A percentile compares a stretch with the other conserved stretches of the same genome.
These are phyloP conservation scores for Suhomyces atakaporum DNA, from an alignment of 1,139 yeast species.

Conservation along the genomic window DNA sequence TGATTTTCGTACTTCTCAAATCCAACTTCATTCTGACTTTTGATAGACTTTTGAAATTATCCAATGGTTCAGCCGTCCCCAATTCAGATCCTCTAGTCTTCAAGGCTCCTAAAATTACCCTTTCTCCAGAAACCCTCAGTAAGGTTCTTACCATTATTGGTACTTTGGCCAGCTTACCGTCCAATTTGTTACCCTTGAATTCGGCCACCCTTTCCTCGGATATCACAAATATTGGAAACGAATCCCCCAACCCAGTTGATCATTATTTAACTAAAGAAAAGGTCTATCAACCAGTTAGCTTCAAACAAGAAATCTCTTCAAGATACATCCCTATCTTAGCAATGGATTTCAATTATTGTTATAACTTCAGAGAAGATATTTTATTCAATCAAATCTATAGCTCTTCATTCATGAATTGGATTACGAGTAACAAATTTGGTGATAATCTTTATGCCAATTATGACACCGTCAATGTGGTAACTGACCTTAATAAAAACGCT, in stretches of 20 bases:
- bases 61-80: slow-evolving; percentile 21
- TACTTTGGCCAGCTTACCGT: slow-evolving; percentile 28
- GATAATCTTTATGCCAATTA: slow-evolving; percentile 27
- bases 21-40: slow-evolving; percentile 29
- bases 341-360: slow-evolving; percentile 32
- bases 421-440: slow-evolving; percentile 35
- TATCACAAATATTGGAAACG: slow-evolving; percentile 26
- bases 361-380: slow-evolving; percentile 35
- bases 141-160: slow-evolving; percentile 30
- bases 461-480: slow-evolving; percentile 23
- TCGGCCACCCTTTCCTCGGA: slow-evolving; percentile 26
- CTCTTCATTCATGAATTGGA: slow-evolving; percentile 44
- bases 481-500: slow-evolving; percentile 21
- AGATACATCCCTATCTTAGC: slow-evolving; percentile 30
- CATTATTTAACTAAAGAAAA: slow-evolving; percentile 15
- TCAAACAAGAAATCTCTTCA: slow-evolving; percentile 20
- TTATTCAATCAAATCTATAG: slow-evolving; percentile 28
- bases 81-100: slow-evolving; percentile 1
- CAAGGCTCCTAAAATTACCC: slow-evolving; percentile 24
- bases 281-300: slow-evolving; percentile 16
- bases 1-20: slow-evolving; percentile 24
- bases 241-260: slow-evolving; percentile 27
- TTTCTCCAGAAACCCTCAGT: slow-evolving; percentile 33
- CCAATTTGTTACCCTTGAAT: slow-evolving; percentile 22
- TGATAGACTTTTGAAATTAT: slow-evolving; percentile 24